These are phyloP conservation scores for Fusarium chaquense DNA, from an alignment of 2,329 filamentous ascomycete genomes.

Conservation along the genomic window DNA sequence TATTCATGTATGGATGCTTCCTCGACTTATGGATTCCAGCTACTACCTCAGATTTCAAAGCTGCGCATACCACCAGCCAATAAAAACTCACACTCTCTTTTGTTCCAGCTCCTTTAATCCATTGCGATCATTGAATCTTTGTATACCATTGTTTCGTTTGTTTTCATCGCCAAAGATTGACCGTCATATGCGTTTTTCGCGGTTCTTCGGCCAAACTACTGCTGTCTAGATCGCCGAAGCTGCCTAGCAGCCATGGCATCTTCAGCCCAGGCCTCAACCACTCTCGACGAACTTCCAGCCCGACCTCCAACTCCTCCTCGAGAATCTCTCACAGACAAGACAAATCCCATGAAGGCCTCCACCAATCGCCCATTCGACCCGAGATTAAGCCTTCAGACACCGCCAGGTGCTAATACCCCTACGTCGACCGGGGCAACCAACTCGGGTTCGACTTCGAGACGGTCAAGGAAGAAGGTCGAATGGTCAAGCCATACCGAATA, in stretches of 20 bases:
- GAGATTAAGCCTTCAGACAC: conserved; percentile 60
- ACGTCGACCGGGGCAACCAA: conserved; percentile 56
- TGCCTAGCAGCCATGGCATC: conserved; percentile 58
- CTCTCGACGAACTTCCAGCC: conserved; percentile 66
- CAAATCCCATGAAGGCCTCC: conserved; percentile 53
- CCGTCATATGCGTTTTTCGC: conserved; percentile 41
- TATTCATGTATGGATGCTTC: not conserved
- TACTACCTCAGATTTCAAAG: conserved; percentile 21
- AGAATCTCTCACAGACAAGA: conserved; percentile 59
- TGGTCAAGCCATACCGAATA: conserved; percentile 70
- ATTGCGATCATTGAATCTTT: conserved; percentile 1
- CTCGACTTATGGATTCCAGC: conserved; percentile 14
- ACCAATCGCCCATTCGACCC: conserved; percentile 55
- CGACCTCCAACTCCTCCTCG: conserved; percentile 77
- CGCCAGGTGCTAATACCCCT: conserved; percentile 63
- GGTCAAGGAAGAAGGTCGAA: conserved; percentile 66
- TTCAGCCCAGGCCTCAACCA: conserved; percentile 54
- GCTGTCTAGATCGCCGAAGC: conserved; percentile 57
- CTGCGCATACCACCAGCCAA: conserved; percentile 16
- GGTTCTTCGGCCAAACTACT: conserved; percentile 46
- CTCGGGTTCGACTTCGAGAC: conserved; percentile 58
- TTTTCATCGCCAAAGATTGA: conserved; percentile 9
- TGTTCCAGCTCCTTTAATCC: not conserved
- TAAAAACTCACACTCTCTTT: not conserved
- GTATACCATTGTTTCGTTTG: conserved; percentile 3